Base-by-base conservation (phyloP, 176 grass and related monocot genomes). In the Dactylis glomerata region DNA sequence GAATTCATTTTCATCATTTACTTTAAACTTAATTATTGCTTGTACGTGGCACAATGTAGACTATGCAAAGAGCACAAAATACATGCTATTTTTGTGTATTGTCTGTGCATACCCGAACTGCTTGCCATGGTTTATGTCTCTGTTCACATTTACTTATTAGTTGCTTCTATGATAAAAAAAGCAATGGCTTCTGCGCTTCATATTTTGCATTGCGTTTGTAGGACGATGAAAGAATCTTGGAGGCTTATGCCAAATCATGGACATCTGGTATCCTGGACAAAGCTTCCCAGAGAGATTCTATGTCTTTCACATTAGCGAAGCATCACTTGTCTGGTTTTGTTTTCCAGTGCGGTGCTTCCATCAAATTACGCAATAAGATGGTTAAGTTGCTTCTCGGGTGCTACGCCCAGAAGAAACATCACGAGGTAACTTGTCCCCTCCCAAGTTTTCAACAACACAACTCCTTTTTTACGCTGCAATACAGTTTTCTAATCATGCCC, bases 181-280 rank as follows among this genome's bases (percentile, higher is more conserved):
- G 32, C 32, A 11, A 51, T 41, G 3, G 16, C 68, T 65, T 83
- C 15, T 66, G 4, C 36, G 1, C 5, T 47, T 78, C 42, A 68
- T 56, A 76, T 22, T 81, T 87, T 85, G 19, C 80, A 74, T 52
- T 85, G 37, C 5, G 30, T 89, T 44, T 74, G 52, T 79, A 99
- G 96, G 91, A 89, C 20, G 78, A 94, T 57, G 96, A 89, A 78
- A 77, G 66, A 15, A 84, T 94, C 80, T 80, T 99, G 89, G 91
- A 94, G 92, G 82, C 96, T 11, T 99, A 96, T 76, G 81, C 87
- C 68, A 93, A 96, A 80, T 94, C 93, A 66, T 99, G 91, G 96
- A 94, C 82, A 69, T 89, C 89, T 23, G 96, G 91, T 68, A 65
- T 73, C 24, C 89, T 99, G 68, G 91, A 94, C 76, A 92, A 85